phyloP scores from a whole-genome alignment of 371 early-diverging fungal species.

The Actinomortierella ambigua region DNA sequence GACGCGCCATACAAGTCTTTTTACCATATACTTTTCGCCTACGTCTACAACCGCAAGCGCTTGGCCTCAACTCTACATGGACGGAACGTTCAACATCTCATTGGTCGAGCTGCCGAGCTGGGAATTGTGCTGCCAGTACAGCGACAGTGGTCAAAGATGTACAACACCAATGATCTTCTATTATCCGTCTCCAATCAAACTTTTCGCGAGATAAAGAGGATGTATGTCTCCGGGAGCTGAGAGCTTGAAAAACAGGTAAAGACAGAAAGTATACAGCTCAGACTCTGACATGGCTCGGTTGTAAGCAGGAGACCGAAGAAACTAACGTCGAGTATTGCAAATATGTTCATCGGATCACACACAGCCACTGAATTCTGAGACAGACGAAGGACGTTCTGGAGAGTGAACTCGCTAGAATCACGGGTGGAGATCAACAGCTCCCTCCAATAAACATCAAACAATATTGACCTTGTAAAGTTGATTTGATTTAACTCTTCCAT shows the following conservation, averaged over 20 bases:
- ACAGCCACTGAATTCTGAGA: no score
- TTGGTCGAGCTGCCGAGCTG: constrained; percentile 5
- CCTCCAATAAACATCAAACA: no score
- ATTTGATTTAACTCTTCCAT: no score
- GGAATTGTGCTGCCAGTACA: background rate
- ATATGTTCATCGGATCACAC: no score
- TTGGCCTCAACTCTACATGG: constrained; percentile 1
- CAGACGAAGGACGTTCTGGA: no score
- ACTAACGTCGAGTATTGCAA: no score
- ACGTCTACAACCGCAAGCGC: constrained; percentile 10
- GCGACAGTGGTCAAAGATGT: background rate
- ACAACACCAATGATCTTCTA: constrained; percentile 2
- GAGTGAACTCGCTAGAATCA: no score
- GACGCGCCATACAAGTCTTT: background rate
- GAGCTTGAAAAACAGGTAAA: constrained; percentile 9
- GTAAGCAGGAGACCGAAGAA: no score
- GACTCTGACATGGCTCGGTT: no score
- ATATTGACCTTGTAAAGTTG: no score
- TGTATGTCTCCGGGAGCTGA: constrained; percentile 3
- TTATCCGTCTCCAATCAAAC: constrained; percentile 4
- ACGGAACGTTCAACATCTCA: background rate
- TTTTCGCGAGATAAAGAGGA: constrained; percentile 1
- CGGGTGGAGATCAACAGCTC: no score
- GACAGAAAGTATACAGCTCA: no score
- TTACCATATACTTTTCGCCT: constrained; percentile 2